phyloP scores from a whole-genome alignment of 1,139 yeast species.

The Wickerhamomyces sp. region DNA sequence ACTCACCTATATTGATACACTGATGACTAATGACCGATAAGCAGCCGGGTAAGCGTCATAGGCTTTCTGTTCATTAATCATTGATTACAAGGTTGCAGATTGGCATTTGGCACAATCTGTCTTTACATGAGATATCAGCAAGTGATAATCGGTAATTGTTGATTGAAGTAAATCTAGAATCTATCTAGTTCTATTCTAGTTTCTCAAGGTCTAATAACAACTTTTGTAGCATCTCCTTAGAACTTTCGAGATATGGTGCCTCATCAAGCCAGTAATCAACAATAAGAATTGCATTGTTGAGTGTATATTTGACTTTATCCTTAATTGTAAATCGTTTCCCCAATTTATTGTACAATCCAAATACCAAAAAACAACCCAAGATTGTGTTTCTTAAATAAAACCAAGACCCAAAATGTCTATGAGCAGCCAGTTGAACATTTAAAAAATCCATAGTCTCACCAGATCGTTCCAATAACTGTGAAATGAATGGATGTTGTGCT shows the following conservation, averaged over 20 bases:
- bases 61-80: too few relatives aligned
- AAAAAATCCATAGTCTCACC: slow-evolving; percentile 16
- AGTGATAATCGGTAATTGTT: too few relatives aligned
- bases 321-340: slow-evolving; percentile 5
- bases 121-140: too few relatives aligned
- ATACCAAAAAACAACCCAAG: slow-evolving; percentile 5
- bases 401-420: slow-evolving; percentile 24
- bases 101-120: too few relatives aligned
- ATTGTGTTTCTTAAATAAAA: slow-evolving; percentile 17
- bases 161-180: too few relatives aligned
- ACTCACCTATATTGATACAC: too few relatives aligned
- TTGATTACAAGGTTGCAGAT: too few relatives aligned
- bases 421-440: slow-evolving; percentile 18
- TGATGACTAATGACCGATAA: too few relatives aligned
- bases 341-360: slow-evolving; percentile 11
- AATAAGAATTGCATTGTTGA: slow-evolving; percentile 4
- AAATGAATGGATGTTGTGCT: slow-evolving; percentile 15
- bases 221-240: slow-evolving; percentile 2
- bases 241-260: slow-evolving; percentile 10
- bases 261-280: slow-evolving; percentile 18
- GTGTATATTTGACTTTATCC: slow-evolving; percentile 5
- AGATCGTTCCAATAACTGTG: slow-evolving; percentile 13
- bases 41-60: too few relatives aligned
- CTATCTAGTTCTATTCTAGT: not conserved
- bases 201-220: slow-evolving; percentile 5